Base-by-base conservation (phyloP, 257 asterid genomes). In the Solanum megistacrolobum region DNA sequence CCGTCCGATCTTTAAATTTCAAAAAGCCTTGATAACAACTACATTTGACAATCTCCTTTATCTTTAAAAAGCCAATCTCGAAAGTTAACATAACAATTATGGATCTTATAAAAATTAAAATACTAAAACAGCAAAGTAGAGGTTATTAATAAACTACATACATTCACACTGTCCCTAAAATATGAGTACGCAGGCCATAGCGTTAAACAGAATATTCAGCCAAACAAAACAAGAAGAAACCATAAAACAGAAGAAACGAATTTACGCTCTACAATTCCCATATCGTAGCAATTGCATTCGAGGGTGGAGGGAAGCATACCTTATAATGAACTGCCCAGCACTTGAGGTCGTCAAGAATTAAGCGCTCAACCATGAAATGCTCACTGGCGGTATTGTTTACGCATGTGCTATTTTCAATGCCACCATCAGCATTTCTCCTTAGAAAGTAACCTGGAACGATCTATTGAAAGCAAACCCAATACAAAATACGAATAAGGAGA, bases 381-480 rank as follows among this genome's bases (percentile, higher is more conserved):
- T 97, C 99, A 75, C 98, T 95, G 88, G 99, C 98, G n/a, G 99
- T 95, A 87, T 97, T 97, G 94, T 97, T 97, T 52, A 89, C 83
- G 84, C 99, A 97, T 68, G 99, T 92, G 91, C 99, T 97, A 36
- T 94, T 75, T 93, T 97, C 99, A 79, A 95, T 93, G 48, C 90
- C 83, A 91, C 99, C 99, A 91, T 95, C 97, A 90, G 81, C 91
- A 87, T 97, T 92, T 91, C 99, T 94, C 74, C 99, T 92, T 36
- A 97, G 95, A 92, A 94, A 97, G 93, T 97, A 97, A 87, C 99
- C 99, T 34, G 99, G 99, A 92, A 97, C 99, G 83, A 96, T 95
- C 99, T 96, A 95, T 94, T 93, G 74, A 85, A 69, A 88, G 36
- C 34, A 55, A 83, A 88, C 74, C 55, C 35, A 76, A 74, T 46